A percentile compares a stretch with the other conserved stretches of the same genome.
Conservation (phyloP, 2,329 filamentous ascomycete genomes). For the Cladobotryum mycophilum region DNA sequence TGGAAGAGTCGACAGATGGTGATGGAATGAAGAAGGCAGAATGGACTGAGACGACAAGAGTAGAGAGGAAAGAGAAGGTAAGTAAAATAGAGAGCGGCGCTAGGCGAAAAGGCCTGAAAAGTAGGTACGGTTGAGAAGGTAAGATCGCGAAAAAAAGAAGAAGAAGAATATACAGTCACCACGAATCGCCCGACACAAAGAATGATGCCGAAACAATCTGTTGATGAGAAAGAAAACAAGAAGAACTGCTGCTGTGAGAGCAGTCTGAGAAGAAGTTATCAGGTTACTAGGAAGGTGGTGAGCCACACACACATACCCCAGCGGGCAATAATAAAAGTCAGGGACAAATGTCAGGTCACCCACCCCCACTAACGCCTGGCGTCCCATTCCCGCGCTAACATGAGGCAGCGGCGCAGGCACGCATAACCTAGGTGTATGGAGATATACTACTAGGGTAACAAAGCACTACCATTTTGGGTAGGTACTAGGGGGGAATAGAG, state of each 20-base stretch:
- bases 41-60: not conserved
- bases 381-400: not conserved
- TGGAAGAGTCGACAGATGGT: too few species aligned
- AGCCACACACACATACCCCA: too few species aligned
- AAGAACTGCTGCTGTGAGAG: not conserved
- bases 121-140: not conserved
- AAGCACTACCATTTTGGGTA: too few species aligned
- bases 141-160: conserved; percentile 6
- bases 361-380: not conserved
- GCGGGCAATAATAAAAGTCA: too few species aligned
- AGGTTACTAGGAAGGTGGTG: too few species aligned
- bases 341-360: too few species aligned
- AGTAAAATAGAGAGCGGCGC: not conserved
- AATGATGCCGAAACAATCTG: not conserved
- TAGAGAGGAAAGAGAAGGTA: not conserved
- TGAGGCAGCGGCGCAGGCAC: not conserved
- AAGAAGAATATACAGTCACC: conserved; percentile 4
- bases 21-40: not conserved
- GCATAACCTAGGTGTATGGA: too few species aligned
- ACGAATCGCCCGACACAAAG: not conserved
- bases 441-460: too few species aligned
- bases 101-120: conserved; percentile 1
- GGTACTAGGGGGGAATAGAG: too few species aligned
- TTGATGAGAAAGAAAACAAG: not conserved
- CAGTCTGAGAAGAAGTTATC: not conserved